Evolutionary conservation across 2,329 filamentous ascomycete species (phyloP).

Genomic region (Venturiaceae sp.): DNA sequence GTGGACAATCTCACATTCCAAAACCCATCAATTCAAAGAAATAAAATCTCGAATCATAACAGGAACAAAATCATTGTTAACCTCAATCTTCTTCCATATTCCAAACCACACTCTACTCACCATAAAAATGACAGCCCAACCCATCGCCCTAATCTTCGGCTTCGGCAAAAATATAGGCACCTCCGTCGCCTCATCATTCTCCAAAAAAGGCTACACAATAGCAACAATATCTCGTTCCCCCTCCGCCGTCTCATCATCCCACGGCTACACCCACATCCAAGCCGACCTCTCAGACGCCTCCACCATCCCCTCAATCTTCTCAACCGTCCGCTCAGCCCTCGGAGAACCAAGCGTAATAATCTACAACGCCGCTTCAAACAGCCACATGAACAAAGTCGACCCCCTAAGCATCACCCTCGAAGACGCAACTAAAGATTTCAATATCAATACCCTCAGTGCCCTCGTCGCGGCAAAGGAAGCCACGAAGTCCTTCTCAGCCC

Average conservation of each 20-base stretch:
- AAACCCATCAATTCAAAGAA: too few species aligned
- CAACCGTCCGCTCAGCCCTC: slow-evolving; percentile 24
- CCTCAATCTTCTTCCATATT: neutral
- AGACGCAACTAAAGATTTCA: slow-evolving; percentile 21
- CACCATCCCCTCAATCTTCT: slow-evolving; percentile 27
- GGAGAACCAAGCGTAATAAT: slow-evolving; percentile 34
- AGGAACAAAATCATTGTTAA: too few species aligned
- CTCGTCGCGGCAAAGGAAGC: slow-evolving; percentile 10
- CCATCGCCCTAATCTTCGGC: slow-evolving; percentile 31
- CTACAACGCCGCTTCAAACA: slow-evolving; percentile 26
- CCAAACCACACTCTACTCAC: neutral
- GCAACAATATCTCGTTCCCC: slow-evolving; percentile 27
- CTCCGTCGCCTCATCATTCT: slow-evolving; percentile 26
- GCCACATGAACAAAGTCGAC: slow-evolving; percentile 16
- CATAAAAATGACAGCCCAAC: neutral
- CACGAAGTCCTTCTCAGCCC: slow-evolving; percentile 1
- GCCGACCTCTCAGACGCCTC: slow-evolving; percentile 27
- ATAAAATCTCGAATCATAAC: too few species aligned
- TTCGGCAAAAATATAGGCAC: slow-evolving; percentile 32
- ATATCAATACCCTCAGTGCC: slow-evolving; percentile 18
- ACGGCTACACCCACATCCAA: slow-evolving; percentile 21
- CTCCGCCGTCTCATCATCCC: slow-evolving; percentile 19
- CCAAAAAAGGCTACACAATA: slow-evolving; percentile 32
- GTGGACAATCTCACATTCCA: too few species aligned
- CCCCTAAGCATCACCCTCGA: slow-evolving; percentile 19